Conservation (phyloP, 768 basidiomycete genomes). For the Kwoniella pini region DNA sequence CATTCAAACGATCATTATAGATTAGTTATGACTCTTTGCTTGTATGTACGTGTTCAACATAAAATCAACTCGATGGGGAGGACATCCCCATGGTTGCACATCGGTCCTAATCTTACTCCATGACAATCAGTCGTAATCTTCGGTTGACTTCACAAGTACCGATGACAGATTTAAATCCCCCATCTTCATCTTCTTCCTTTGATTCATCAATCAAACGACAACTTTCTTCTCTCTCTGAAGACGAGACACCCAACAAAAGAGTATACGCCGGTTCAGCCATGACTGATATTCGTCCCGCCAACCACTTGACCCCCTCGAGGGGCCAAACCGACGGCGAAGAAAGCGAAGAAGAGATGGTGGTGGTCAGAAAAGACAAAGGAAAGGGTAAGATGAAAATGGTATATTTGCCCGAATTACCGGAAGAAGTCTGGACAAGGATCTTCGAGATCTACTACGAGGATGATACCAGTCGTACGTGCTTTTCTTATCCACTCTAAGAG, state of each 20-base stretch:
- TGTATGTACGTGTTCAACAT: no score
- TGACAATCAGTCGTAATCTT: no score
- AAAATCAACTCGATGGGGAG: no score
- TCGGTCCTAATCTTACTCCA: no score
- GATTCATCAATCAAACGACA: conserved; percentile 1
- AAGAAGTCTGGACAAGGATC: conserved; percentile 39
- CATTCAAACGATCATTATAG: no score
- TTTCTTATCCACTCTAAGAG: background rate
- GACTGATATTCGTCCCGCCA: background rate
- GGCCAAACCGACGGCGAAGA: background rate
- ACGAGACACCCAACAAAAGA: background rate
- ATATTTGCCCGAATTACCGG: conserved; percentile 35
- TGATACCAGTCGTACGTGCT: conserved; percentile 21
- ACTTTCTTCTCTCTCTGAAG: background rate
- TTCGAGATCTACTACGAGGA: conserved; percentile 40
- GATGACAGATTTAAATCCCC: background rate
- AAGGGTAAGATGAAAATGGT: conserved; percentile 40
- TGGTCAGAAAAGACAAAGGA: conserved; percentile 18
- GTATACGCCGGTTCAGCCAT: background rate
- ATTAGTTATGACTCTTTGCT: no score
- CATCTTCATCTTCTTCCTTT: conserved; percentile 2
- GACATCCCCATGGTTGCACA: no score
- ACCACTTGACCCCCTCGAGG: background rate
- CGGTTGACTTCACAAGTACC: background rate
- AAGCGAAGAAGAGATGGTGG: background rate